Base-by-base conservation (phyloP, 768 basidiomycete species). In the Hygrocybe coccinea region DNA sequence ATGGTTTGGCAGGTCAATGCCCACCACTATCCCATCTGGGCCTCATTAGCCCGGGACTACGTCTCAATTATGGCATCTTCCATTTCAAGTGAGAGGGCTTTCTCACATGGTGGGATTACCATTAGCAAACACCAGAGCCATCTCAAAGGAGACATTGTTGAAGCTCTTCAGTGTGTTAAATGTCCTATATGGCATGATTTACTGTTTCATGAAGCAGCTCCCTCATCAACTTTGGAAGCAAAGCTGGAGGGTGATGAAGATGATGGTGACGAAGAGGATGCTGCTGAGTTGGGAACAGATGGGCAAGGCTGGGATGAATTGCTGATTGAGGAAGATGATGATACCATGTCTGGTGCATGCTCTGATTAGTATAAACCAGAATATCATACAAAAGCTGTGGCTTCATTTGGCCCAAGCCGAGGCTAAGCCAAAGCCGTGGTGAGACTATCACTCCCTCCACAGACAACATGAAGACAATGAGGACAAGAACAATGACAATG, bases 11-110 rank as follows among this genome's bases (percentile, higher is more conserved):
- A 70, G 68, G 25, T 59, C 1, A 69, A 73, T 58, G 41, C 61
- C 5, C 25, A 36, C 3, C 56, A 61, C 2, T 69, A 69, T 56
- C 72, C 67, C 2, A 63, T 66, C 0, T 75, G 71, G 73, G 69
- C 67, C 0, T 70, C 70, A 0, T 62, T 76, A 2, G 71, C 74
- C 9, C 53, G 60, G 8, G 74, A 76, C 53, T 70, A 71, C 24
- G 64, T 76, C 9, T 47, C 71, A 2, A 67, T 77, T 25, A 74
- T 75, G 70, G 70, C 70, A 10, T 69, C 69, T 0, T 71, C 67
- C 1, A 73, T 76, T 10, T 75, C 73, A 5, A 72, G 69, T 62
- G 71, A 76, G 58, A 64, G 63, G 7, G 74, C 72, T 5, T 77
- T 78, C 58, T 77, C 70, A 1, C 60, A 65, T 2, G 73, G 67